Conservation (phyloP, 2,329 filamentous ascomycete genomes). For the Sporothrix brasiliensis region DNA sequence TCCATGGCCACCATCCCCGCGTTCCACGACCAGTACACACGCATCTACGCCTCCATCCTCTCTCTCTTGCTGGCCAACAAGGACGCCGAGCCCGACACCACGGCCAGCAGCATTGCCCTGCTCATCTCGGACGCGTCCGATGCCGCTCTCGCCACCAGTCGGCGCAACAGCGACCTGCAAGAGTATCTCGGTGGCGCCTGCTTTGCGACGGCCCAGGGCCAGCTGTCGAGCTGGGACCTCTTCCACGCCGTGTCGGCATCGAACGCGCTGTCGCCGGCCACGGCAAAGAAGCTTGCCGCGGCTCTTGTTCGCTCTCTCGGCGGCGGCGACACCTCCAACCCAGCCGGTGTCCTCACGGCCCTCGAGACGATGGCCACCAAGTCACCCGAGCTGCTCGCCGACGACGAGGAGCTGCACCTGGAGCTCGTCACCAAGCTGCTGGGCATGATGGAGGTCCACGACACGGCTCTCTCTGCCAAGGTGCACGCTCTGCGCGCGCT, state of each 20-base stretch:
- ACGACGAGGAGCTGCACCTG: constrained; percentile 53
- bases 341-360: constrained; percentile 46
- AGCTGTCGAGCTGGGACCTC: constrained; percentile 48
- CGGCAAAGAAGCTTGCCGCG: constrained; percentile 41
- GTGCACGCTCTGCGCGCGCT: constrained; percentile 50
- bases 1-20: constrained; percentile 52
- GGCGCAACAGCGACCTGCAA: constrained; percentile 51
- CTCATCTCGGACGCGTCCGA: constrained; percentile 54
- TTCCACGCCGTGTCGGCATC: constrained; percentile 54
- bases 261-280: constrained; percentile 45
- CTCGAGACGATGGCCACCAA: constrained; percentile 54
- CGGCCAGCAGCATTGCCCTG: constrained; percentile 46
- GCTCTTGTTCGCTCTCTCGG: constrained; percentile 40
- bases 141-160: constrained; percentile 42
- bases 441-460: constrained; percentile 55
- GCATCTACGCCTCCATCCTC: constrained; percentile 43
- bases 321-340: constrained; percentile 31
- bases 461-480: constrained; percentile 47
- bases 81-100: constrained; percentile 38
- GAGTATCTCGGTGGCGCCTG: constrained; percentile 49
- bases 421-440: constrained; percentile 57
- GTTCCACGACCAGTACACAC: constrained; percentile 45
- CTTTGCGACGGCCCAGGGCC: constrained; percentile 45
- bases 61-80: constrained; percentile 45
- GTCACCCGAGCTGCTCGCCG: constrained; percentile 50